Evolutionary conservation across 2,329 filamentous ascomycete species (phyloP).

Genomic region (Alternaria gaisen): DNA sequence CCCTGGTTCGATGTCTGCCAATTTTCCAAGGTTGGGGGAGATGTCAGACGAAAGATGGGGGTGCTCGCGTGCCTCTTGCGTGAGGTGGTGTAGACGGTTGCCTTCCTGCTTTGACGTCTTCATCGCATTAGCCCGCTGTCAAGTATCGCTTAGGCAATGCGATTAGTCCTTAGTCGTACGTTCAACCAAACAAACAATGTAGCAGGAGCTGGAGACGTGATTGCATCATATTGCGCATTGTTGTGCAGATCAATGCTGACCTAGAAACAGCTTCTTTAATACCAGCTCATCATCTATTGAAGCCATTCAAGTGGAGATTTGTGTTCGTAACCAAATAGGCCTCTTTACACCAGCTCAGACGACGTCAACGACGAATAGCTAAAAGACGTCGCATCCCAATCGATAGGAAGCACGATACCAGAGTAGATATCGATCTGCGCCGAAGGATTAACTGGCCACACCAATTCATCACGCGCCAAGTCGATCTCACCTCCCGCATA

Average conservation of each 20-base stretch:
- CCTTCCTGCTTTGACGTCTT: not conserved
- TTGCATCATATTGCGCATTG: slow-evolving; percentile 4
- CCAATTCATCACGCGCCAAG: slow-evolving; percentile 41
- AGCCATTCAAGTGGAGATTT: not conserved
- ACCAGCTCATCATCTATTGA: not conserved
- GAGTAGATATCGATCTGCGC: slow-evolving; percentile 46
- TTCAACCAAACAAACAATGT: slow-evolving; percentile 7
- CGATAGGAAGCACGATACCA: slow-evolving; percentile 35
- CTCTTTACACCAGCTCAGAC: slow-evolving; percentile 16
- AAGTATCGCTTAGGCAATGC: slow-evolving; percentile 14
- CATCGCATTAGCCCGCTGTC: slow-evolving; percentile 6
- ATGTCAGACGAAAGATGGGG: slow-evolving; percentile 23
- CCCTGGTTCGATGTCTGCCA: slow-evolving; percentile 24
- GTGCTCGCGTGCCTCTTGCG: slow-evolving; percentile 1
- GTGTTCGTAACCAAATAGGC: not conserved
- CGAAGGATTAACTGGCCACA: slow-evolving; percentile 40
- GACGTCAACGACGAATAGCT: slow-evolving; percentile 22
- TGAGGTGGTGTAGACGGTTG: not conserved
- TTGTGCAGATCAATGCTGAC: slow-evolving; percentile 4
- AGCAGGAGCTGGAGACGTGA: not conserved
- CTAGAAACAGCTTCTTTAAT: not conserved
- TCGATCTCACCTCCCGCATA: slow-evolving; percentile 31
- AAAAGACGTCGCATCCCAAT: slow-evolving; percentile 29
- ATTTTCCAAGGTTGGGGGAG: slow-evolving; percentile 32
- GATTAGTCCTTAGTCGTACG: slow-evolving; percentile 9